phyloP scores from a whole-genome alignment of 2,329 filamentous ascomycete species.

The Phyllosticta citriasiana region DNA sequence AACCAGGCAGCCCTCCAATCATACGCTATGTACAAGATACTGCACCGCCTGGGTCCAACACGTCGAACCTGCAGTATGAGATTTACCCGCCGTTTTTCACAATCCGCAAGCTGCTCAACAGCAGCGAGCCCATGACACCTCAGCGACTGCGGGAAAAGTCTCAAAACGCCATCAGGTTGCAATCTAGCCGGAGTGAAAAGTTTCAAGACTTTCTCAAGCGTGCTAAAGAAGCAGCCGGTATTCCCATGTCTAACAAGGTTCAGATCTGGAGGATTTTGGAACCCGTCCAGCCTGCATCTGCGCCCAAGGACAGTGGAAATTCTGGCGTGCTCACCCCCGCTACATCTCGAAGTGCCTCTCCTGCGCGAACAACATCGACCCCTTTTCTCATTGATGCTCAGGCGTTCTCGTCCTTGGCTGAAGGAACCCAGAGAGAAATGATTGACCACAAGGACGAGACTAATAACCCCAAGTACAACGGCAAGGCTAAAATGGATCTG shows the following conservation, averaged over 20 bases:
- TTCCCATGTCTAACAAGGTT: conserved; percentile 63
- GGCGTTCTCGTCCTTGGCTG: conserved; percentile 52
- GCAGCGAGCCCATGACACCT: conserved; percentile 41
- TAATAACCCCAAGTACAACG: conserved; percentile 66
- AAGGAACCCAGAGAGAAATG: conserved; percentile 55
- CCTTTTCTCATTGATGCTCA: conserved; percentile 52
- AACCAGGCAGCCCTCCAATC: conserved; percentile 60
- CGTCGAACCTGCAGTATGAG: conserved; percentile 68
- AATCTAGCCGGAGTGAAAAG: conserved; percentile 59
- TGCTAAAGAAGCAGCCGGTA: conserved; percentile 57
- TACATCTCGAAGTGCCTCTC: conserved; percentile 33
- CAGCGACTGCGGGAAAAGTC: conserved; percentile 52
- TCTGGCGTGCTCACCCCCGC: conserved; percentile 35
- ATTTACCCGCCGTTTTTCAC: conserved; percentile 76
- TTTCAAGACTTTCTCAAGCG: conserved; percentile 68
- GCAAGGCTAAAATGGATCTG: conserved; percentile 53
- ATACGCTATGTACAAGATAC: conserved; percentile 70
- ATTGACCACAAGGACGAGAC: conserved; percentile 60
- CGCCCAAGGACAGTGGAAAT: conserved; percentile 13
- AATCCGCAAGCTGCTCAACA: conserved; percentile 64
- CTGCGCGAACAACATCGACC: conserved; percentile 34
- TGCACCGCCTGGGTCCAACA: conserved; percentile 39
- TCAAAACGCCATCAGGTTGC: conserved; percentile 53
- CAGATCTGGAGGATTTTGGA: conserved; percentile 61
- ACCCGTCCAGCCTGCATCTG: conserved; percentile 29